These are phyloP conservation scores for Inga oerstediana DNA, from an alignment of 306 rosid genomes.

Conservation along the genomic window DNA sequence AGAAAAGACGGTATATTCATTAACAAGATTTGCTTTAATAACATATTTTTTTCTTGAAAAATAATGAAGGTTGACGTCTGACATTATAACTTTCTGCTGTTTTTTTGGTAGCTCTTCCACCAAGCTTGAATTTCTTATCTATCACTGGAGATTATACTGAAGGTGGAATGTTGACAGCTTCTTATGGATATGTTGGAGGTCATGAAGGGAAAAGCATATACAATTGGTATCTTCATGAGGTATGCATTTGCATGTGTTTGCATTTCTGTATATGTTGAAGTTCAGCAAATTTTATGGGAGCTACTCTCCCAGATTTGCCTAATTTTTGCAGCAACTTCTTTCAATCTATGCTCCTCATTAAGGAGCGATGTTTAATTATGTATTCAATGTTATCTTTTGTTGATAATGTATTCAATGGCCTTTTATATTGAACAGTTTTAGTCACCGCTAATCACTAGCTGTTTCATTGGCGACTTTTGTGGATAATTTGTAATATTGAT, in stretches of 20 bases:
- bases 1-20: neutral
- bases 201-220: conserved; percentile 97
- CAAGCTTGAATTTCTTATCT: conserved; percentile 95
- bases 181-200: conserved; percentile 98
- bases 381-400: neutral
- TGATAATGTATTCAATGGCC: neutral
- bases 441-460: neutral
- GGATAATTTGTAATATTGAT: neutral
- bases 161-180: conserved; percentile 90
- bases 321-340: neutral
- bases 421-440: neutral
- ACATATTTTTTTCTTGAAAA: conserved; percentile 10
- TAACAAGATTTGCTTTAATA: conserved; percentile 5
- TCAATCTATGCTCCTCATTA: neutral
- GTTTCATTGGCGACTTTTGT: neutral
- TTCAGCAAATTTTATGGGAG: neutral
- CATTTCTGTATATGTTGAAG: neutral
- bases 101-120: conserved; percentile 78
- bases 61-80: neutral
- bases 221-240: conserved; percentile 94
- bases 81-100: conserved; percentile 33
- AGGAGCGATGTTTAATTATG: neutral
- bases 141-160: conserved; percentile 90
- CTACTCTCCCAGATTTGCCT: conserved; percentile 3
- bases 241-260: conserved; percentile 33